These are phyloP conservation scores for Diaporthe citri DNA, from an alignment of 2,329 filamentous ascomycete genomes.

Conservation along the genomic window DNA sequence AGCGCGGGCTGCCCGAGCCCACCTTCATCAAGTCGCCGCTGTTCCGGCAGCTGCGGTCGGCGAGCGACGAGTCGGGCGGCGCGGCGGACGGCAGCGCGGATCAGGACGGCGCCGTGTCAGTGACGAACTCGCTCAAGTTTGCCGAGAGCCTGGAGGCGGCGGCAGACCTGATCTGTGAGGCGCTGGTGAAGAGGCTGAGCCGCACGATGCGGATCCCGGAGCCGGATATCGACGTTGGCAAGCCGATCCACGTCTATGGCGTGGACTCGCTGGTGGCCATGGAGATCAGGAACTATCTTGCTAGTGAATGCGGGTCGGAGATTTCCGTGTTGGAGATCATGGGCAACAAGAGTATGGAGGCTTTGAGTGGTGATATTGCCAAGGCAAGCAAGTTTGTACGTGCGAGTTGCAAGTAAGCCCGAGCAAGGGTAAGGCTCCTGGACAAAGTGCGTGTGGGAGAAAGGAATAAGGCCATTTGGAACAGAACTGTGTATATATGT, in stretches of 20 bases:
- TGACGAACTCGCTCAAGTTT: conserved; percentile 38
- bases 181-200: conserved; percentile 44
- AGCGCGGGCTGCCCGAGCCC: conserved; percentile 37
- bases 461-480: background rate
- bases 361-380: conserved; percentile 25
- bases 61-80: conserved; percentile 7
- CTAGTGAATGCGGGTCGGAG: conserved; percentile 27
- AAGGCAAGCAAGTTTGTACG: conserved; percentile 36
- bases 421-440: background rate
- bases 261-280: conserved; percentile 50
- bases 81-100: conserved; percentile 18
- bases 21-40: conserved; percentile 40
- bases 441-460: background rate
- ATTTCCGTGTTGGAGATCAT: conserved; percentile 35
- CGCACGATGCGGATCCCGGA: conserved; percentile 46
- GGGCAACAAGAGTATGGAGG: conserved; percentile 27
- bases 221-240: conserved; percentile 44
- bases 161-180: conserved; percentile 39
- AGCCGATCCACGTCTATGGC: conserved; percentile 45
- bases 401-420: background rate
- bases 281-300: conserved; percentile 46
- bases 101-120: conserved; percentile 32
- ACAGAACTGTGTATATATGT: too few species aligned
- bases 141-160: conserved; percentile 41
- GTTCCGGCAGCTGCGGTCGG: conserved; percentile 37